These are phyloP conservation scores for Wallacemonas sp. DNA, from an alignment of 208 protist species.

Conservation along the genomic window DNA sequence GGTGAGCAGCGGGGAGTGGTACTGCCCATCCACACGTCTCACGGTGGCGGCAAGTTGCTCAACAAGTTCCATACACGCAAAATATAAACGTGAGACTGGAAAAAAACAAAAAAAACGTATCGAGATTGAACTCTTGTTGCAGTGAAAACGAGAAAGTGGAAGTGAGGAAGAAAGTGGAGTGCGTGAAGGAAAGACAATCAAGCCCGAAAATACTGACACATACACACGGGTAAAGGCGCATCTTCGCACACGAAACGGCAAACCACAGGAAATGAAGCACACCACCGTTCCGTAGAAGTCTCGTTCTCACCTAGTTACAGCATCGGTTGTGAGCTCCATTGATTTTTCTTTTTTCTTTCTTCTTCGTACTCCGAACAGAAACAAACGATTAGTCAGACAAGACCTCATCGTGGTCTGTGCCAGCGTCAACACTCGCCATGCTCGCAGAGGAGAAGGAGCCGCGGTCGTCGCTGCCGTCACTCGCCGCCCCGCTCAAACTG, in stretches of 20 bases:
- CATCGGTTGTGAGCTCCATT: too few relatives aligned
- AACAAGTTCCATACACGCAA: neutral
- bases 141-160: too few relatives aligned
- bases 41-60: neutral
- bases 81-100: neutral
- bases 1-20: constrained; percentile 10
- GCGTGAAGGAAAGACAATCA: neutral
- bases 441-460: neutral
- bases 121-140: neutral
- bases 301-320: too few relatives aligned
- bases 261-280: too few relatives aligned
- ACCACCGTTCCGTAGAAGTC: too few relatives aligned
- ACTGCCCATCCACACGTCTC: constrained; percentile 7
- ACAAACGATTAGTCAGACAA: neutral
- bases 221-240: too few relatives aligned
- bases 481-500: neutral
- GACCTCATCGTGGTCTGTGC: neutral
- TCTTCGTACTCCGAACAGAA: too few relatives aligned
- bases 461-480: neutral
- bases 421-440: neutral
- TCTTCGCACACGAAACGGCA: too few relatives aligned
- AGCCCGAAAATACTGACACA: too few relatives aligned
- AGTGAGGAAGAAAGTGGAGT: neutral
- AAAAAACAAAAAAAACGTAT: neutral
- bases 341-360: neutral